Evolutionary conservation across 495 filamentous ascomycete genomes (phyloP).

Genomic region (Thozetella sp.): DNA sequence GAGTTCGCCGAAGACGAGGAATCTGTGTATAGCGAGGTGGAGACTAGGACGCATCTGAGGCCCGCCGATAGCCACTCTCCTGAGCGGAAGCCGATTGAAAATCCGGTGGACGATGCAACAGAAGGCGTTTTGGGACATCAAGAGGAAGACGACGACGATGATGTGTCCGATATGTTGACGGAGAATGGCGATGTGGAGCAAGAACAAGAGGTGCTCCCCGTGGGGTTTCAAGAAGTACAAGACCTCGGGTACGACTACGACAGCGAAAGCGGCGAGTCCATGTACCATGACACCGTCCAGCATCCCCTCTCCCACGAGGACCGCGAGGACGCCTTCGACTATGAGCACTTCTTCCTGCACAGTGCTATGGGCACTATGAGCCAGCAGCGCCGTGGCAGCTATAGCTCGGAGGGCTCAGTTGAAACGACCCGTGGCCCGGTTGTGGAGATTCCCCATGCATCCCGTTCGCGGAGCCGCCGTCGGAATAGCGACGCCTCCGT

Average conservation of each 20-base stretch:
- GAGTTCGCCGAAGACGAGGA: conserved; percentile 16
- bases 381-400: conserved; percentile 45
- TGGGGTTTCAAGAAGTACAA: conserved; percentile 22
- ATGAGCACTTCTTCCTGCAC: conserved; percentile 93
- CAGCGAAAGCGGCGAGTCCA: conserved; percentile 54
- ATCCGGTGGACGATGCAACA: not conserved
- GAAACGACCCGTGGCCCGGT: conserved; percentile 70
- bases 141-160: conserved; percentile 17
- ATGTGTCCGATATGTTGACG: conserved; percentile 35
- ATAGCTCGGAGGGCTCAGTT: conserved; percentile 68
- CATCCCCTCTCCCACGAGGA: conserved; percentile 77
- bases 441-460: conserved; percentile 4
- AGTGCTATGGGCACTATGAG: conserved; percentile 79
- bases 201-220: conserved; percentile 13
- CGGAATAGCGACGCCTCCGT: conserved; percentile 67
- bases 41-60: conserved; percentile 8
- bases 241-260: conserved; percentile 26
- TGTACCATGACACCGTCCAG: conserved; percentile 58
- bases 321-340: conserved; percentile 95
- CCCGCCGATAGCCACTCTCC: conserved; percentile 8
- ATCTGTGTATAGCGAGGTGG: conserved; percentile 15
- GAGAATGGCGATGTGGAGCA: conserved; percentile 29
- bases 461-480: conserved; percentile 19
- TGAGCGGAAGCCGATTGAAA: conserved; percentile 5
- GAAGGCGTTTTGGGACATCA: conserved; percentile 5